A percentile compares a stretch with the other conserved stretches of the same genome.
These are phyloP conservation scores for Marasmius fiardii DNA, from an alignment of 1,284 basidiomycete genomes.

Conservation along the genomic window DNA sequence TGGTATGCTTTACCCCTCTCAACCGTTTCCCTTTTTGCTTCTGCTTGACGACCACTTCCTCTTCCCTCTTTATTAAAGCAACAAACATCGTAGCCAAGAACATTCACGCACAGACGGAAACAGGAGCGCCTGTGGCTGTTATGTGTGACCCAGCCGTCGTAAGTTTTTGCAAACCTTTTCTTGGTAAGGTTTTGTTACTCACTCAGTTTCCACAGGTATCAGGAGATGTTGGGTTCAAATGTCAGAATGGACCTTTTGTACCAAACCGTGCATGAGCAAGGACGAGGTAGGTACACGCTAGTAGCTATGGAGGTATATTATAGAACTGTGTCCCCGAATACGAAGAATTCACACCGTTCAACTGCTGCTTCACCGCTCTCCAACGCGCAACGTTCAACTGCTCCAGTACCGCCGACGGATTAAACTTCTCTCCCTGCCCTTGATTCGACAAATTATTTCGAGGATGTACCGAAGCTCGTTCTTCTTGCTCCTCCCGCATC, in stretches of 20 bases:
- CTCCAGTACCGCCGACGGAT: neutral
- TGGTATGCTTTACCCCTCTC: conserved; percentile 32
- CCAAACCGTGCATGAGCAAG: neutral
- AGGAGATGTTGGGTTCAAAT: conserved; percentile 12
- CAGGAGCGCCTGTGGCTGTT: conserved; percentile 37
- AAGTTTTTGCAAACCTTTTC: conserved; percentile 16
- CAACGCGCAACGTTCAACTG: neutral
- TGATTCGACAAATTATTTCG: neutral
- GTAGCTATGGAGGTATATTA: neutral
- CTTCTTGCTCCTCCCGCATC: neutral
- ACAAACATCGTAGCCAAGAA: conserved; percentile 47
- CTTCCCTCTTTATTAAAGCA: conserved; percentile 23
- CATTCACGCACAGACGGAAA: conserved; percentile 43
- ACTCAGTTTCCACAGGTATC: neutral
- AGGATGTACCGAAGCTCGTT: neutral
- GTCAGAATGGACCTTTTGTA: conserved; percentile 10
- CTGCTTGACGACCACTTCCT: neutral
- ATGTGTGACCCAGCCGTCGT: conserved; percentile 56
- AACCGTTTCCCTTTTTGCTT: neutral
- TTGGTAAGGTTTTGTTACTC: neutral
- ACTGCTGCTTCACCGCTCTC: neutral
- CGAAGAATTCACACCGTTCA: neutral
- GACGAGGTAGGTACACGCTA: neutral
- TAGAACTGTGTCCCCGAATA: neutral
- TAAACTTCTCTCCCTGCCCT: neutral